Evolutionary conservation across 768 basidiomycete genomes (phyloP), one percentile per base, ranked within the genome.

Genomic region (Mycena latifolia): DNA sequence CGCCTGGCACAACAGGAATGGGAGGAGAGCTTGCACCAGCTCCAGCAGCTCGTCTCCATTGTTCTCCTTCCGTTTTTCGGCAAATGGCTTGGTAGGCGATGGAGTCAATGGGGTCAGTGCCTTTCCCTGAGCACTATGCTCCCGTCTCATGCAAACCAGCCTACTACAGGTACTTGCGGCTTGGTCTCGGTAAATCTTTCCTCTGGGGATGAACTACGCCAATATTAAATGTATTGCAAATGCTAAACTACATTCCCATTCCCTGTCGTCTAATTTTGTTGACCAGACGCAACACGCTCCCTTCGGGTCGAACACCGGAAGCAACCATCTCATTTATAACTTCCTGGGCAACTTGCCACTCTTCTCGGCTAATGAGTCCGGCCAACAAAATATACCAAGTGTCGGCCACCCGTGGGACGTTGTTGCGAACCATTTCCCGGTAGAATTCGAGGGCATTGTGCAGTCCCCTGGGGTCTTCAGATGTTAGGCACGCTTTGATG

Each of bases 1-100:
- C 87, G 83, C 43, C 81, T 91, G 51, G 92, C 93, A 3, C 92
- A 96, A 77, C 86, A 92, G 75, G 96, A 98, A 80, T 97, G 96
- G 96, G 91, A 95, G 72, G 96, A 98, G 77, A 93, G 92, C 73
- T 73, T 97, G 54, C 80, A 89, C 65, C 95, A 98, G 76, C 84
- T 98, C 48, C 90, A 92, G 74, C 87, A 94, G 75, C 86, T 97
- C 22, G 78, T 93, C 56, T 86, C 92, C 39, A 83, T 94, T 61
- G 90, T 96, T 27, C 81, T 96, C 50, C 80, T 98, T 63, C 96
- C 96, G 2, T 92, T 89, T 80, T 76, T 95, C 63, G 96, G 96
- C 57, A 96, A 94, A 76, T 97, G 89, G 87, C 75, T 96, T 37
- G 96, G 96, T 31, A 84, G 96, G 73, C 86, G 86, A 75, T 95